Base-by-base conservation (phyloP, 2,329 filamentous ascomycete species). In the Alternaria sp. region DNA sequence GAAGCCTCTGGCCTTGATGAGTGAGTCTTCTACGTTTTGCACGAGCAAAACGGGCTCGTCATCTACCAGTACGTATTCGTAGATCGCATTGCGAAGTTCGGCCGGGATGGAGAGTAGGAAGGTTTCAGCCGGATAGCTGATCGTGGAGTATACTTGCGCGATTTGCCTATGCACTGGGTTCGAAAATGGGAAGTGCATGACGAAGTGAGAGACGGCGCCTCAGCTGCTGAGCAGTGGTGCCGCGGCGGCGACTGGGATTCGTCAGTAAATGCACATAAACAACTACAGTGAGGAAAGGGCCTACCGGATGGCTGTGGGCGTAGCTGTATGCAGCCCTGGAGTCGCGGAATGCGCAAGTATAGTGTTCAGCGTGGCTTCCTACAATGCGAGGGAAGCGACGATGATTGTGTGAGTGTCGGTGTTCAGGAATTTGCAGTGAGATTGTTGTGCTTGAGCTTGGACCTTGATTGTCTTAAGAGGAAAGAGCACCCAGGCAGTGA, bases 271-370 rank as follows among this genome's bases (percentile, higher is more conserved):
- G 5, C 37, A 41, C 8, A 41, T 41, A 18, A n/a, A 8, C 0
- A 18, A 6, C n/a, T 4, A 15, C 6, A 41, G 37, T 0, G 3
- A 0, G 9, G 1, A 41, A 6, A 18, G 37, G 1, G 0, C 9
- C 1, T 18, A 41, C 37, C 4, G 1, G 8, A 6, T 18, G n/a
- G 37, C 37, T 41, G n/a, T 41, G 0, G 1, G 37, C 33, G 15
- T 18, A 18, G 3, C 1, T 37, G 33, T 9, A n/a, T n/a, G 15
- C 7, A 1, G 5, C 7, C 23, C 23, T 25, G 23, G 23, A 25
- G 5, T 33, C 9, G 30, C 14, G 9, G 1, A 0, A 37, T 7
- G 30, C 30, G 14, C 14, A 14, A 1, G 30, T 37, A 1, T 6
- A 1, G 14, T 33, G 30, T 8, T 0, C 1, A 0, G 30, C 0